Conservation (phyloP, 495 filamentous ascomycete species). For the Annulohypoxylon maeteangense region DNA sequence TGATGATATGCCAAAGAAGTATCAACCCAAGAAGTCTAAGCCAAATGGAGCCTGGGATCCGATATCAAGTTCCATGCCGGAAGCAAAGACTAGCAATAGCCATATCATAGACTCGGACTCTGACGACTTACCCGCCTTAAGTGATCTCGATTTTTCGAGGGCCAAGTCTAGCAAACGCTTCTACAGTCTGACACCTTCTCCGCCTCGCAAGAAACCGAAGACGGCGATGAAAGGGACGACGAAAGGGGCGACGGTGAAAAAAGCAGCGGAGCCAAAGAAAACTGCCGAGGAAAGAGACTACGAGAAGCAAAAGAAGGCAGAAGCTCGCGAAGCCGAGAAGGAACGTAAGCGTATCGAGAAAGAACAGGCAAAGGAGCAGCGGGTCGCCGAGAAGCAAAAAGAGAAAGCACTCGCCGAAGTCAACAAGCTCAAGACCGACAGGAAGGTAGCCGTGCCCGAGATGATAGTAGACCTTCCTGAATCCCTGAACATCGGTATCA, state of each 20-base stretch:
- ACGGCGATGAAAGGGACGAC: conserved; percentile 1
- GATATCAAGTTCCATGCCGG: conserved; percentile 60
- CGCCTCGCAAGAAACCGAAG: conserved; percentile 20
- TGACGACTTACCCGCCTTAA: conserved; percentile 55
- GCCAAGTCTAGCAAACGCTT: conserved; percentile 9
- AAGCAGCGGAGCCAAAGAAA: conserved; percentile 41
- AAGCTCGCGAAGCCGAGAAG: conserved; percentile 64
- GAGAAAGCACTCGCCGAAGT: conserved; percentile 76
- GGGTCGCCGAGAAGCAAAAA: conserved; percentile 70
- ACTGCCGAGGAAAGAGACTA: conserved; percentile 49
- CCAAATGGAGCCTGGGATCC: conserved; percentile 57
- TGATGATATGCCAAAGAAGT: conserved; percentile 9
- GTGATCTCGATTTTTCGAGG: conserved; percentile 46
- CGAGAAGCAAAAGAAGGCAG: conserved; percentile 51
- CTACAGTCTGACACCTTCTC: conserved; percentile 34
- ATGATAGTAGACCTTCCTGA: conserved; percentile 85
- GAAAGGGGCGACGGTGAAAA: conserved; percentile 19
- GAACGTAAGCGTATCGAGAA: conserved; percentile 62
- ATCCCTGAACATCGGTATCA: conserved; percentile 64
- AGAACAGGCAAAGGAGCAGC: conserved; percentile 67
- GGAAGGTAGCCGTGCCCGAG: conserved; percentile 78
- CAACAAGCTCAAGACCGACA: conserved; percentile 80
- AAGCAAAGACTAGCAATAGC: conserved; percentile 29
- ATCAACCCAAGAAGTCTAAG: conserved; percentile 22
- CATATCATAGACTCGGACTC: conserved; percentile 45